phyloP scores from a whole-genome alignment of 495 filamentous ascomycete genomes.

The Neurospora sp. region DNA sequence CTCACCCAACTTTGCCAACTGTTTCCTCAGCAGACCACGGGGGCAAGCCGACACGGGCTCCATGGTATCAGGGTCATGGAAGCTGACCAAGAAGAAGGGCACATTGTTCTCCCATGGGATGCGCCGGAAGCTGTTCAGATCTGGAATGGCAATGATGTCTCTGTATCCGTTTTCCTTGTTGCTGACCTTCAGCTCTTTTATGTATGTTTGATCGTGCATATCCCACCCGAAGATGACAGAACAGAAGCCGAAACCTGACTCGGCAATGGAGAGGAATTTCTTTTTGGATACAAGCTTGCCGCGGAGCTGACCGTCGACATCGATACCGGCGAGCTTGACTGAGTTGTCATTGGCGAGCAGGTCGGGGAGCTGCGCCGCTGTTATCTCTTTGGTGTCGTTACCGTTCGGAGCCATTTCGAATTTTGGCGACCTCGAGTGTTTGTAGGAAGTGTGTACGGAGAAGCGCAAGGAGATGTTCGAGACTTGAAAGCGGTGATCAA shows the following conservation, averaged over 20 bases:
- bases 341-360: constrained; percentile 66
- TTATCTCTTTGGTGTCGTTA: constrained; percentile 24
- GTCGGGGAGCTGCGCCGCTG: constrained; percentile 50
- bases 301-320: constrained; percentile 83
- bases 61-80: constrained; percentile 64
- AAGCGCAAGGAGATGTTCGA: not conserved
- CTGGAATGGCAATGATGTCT: constrained; percentile 77
- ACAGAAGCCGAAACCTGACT: constrained; percentile 91
- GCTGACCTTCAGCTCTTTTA: constrained; percentile 72
- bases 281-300: constrained; percentile 94
- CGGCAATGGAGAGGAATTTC: constrained; percentile 82
- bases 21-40: constrained; percentile 59
- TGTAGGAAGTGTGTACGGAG: not conserved
- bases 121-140: constrained; percentile 70
- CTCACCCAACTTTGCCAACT: constrained; percentile 53
- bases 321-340: constrained; percentile 86
- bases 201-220: constrained; percentile 91
- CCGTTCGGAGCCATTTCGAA: constrained; percentile 8
- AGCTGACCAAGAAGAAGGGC: constrained; percentile 88
- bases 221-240: constrained; percentile 97
- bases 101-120: constrained; percentile 94
- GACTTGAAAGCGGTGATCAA: not conserved
- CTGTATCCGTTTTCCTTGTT: constrained; percentile 91
- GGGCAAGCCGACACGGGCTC: constrained; percentile 73
- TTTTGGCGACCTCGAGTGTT: too few species aligned